A percentile compares a stretch with the other conserved stretches of the same genome.
Evolutionary conservation across 768 basidiomycete genomes (phyloP).

Genomic region (Plicaturopsis crispa): DNA sequence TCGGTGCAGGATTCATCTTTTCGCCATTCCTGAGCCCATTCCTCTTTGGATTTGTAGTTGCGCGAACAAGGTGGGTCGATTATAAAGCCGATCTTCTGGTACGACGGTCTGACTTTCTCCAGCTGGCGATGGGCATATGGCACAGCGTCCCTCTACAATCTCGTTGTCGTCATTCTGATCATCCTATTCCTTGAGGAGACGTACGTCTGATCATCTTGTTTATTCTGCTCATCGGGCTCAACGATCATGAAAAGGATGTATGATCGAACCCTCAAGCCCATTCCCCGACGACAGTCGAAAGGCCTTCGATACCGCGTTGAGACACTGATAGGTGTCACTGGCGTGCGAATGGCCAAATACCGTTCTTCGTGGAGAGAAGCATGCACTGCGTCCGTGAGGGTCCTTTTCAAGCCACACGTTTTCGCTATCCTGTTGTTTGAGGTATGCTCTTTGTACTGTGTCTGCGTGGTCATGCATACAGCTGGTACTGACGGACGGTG

Average conservation of each 20-base stretch:
- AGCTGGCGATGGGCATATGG: slow-evolving; percentile 62
- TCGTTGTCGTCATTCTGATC: slow-evolving; percentile 48
- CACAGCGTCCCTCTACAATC: slow-evolving; percentile 52
- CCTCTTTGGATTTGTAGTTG: slow-evolving; percentile 61
- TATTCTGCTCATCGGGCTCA: not conserved
- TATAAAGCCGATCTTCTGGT: not conserved
- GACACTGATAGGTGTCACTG: slow-evolving; percentile 58
- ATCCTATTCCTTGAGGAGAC: slow-evolving; percentile 60
- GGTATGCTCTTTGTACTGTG: slow-evolving; percentile 19
- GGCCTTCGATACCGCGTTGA: slow-evolving; percentile 47
- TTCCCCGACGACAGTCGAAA: slow-evolving; percentile 32
- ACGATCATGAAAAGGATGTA: slow-evolving; percentile 46
- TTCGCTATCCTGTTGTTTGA: slow-evolving; percentile 45
- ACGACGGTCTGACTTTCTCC: no score
- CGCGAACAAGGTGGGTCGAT: slow-evolving; percentile 26
- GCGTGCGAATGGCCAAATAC: slow-evolving; percentile 48
- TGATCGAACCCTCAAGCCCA: slow-evolving; percentile 48
- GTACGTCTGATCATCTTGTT: slow-evolving; percentile 23
- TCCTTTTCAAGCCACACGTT: slow-evolving; percentile 60
- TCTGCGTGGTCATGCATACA: no score
- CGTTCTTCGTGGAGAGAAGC: slow-evolving; percentile 42
- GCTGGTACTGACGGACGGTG: not conserved
- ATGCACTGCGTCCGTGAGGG: slow-evolving; percentile 35
- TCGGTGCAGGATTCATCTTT: slow-evolving; percentile 57
- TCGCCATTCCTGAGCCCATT: slow-evolving; percentile 62